Conservation (phyloP, 345 rosid genomes). For the Gossypium mustelinum region DNA sequence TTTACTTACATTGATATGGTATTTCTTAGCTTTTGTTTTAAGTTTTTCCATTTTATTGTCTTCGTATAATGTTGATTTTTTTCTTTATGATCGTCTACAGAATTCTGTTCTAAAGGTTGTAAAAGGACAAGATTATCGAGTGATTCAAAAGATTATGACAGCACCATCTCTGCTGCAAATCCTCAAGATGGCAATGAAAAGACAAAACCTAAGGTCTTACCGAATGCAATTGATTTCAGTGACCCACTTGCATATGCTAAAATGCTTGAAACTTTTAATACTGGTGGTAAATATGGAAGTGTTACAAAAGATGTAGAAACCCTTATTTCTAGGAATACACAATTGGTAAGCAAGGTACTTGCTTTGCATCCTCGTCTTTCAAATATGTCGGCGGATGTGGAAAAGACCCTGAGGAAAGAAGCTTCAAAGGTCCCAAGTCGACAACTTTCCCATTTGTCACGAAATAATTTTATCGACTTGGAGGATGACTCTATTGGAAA, state of each 20-base stretch:
- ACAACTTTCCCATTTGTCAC: slow-evolving; percentile 18
- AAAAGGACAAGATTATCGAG: slow-evolving; percentile 39
- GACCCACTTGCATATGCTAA: slow-evolving; percentile 47
- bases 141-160: slow-evolving; percentile 17
- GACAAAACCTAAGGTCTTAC: slow-evolving; percentile 24
- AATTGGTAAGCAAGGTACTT: slow-evolving; percentile 24
- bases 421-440: slow-evolving; percentile 18
- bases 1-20: background rate
- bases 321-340: slow-evolving; percentile 37
- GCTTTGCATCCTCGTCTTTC: slow-evolving; percentile 29
- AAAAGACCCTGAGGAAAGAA: slow-evolving; percentile 21
- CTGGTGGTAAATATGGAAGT: slow-evolving; percentile 62
- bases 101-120: slow-evolving; percentile 22
- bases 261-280: slow-evolving; percentile 39
- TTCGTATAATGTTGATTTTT: background rate
- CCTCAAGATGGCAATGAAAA: slow-evolving; percentile 9
- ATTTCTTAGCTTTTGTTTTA: background rate
- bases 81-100: slow-evolving; percentile 31
- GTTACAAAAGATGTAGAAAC: slow-evolving; percentile 58
- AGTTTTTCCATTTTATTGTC: background rate
- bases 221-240: slow-evolving; percentile 37
- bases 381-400: slow-evolving; percentile 11
- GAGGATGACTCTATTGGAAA: slow-evolving; percentile 39
- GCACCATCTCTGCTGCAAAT: background rate
- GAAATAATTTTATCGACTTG: slow-evolving; percentile 33